Evolutionary conservation across 2,329 filamentous ascomycete genomes (phyloP), one percentile per base, ranked within the genome.

Genomic region (Ceratocystis albifundus): DNA sequence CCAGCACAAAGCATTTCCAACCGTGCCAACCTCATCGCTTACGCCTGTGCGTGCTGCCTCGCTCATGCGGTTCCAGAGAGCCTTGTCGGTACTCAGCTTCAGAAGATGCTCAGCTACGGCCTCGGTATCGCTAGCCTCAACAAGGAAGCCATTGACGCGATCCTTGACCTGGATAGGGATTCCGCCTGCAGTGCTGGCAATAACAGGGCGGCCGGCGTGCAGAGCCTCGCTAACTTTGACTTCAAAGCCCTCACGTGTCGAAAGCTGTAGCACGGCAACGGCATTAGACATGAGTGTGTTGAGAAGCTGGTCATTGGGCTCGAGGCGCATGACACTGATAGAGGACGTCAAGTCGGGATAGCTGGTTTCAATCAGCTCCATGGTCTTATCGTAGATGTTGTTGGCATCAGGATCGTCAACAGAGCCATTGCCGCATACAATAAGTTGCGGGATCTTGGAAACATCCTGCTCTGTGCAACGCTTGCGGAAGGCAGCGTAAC

Each of bases 161-260:
- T 92, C 78, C 73, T 88, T 81, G 66, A 94, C 82, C 73, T 94
- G 89, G 3, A 93, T 78, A 0, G 89, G 88, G 65, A 94, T 92
- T 10, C 89, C 89, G n/a, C 89, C 89, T 1, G 86, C 85, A 22
- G 80, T 79, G 0, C 87, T 89, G 2, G 87, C 88, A 69, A 94
- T 90, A 71, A 91, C 82, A 0, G 89, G 89, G 1, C 87, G 84
- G 15, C 89, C 89, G 57, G 90, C 89, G 72, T 92, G 89, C 25
- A 93, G 79, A 0, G 88, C 89, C 75, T 94, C 90, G 0, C 87
- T 90, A 4, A 94, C 88, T 75, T 94, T 94, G 71, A 94, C 87
- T 75, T 94, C 89, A 71, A 94, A 94, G 0, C 89, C 89, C 73
- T 94, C 89, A 45, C 88, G 83, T 0, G 87, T 91, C 2, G 88